Evolutionary conservation across 2,329 filamentous ascomycete species (phyloP).

Genomic region (Fusarium solani-melongenae): DNA sequence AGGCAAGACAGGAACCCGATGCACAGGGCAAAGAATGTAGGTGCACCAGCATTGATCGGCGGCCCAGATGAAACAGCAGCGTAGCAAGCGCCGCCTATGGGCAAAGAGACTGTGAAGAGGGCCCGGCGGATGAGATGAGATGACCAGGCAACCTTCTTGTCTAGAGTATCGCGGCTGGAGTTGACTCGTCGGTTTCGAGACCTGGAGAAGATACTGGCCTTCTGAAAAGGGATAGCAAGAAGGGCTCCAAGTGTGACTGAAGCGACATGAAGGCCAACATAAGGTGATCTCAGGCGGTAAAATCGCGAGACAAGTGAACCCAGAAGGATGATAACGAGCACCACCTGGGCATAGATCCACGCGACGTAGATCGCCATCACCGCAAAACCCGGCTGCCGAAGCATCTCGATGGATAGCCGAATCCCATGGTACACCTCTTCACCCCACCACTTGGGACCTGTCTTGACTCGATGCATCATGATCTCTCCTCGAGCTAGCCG

Average conservation of each 20-base stretch:
- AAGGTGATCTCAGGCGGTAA: slow-evolving; percentile 72
- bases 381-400: slow-evolving; percentile 79
- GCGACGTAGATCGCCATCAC: slow-evolving; percentile 77
- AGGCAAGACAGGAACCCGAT: slow-evolving; percentile 79
- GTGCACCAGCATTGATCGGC: slow-evolving; percentile 69
- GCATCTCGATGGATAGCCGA: slow-evolving; percentile 74
- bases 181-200: slow-evolving; percentile 68
- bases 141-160: slow-evolving; percentile 73
- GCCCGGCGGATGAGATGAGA: slow-evolving; percentile 77
- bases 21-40: slow-evolving; percentile 72
- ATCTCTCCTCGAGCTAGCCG: slow-evolving; percentile 78
- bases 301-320: slow-evolving; percentile 77
- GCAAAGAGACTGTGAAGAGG: slow-evolving; percentile 74
- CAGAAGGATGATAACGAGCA: slow-evolving; percentile 77
- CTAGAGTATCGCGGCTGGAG: slow-evolving; percentile 75
- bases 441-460: slow-evolving; percentile 80
- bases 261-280: slow-evolving; percentile 74
- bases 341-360: slow-evolving; percentile 83
- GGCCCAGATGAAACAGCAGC: slow-evolving; percentile 73
- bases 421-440: slow-evolving; percentile 80
- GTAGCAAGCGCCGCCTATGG: slow-evolving; percentile 74
- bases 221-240: slow-evolving; percentile 78
- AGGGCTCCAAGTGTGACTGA: slow-evolving; percentile 76
- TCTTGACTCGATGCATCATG: slow-evolving; percentile 79
- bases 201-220: slow-evolving; percentile 75